Evolutionary conservation across 192 early-diverging fungal species (phyloP).

Genomic region (Coemansia aciculifera): DNA sequence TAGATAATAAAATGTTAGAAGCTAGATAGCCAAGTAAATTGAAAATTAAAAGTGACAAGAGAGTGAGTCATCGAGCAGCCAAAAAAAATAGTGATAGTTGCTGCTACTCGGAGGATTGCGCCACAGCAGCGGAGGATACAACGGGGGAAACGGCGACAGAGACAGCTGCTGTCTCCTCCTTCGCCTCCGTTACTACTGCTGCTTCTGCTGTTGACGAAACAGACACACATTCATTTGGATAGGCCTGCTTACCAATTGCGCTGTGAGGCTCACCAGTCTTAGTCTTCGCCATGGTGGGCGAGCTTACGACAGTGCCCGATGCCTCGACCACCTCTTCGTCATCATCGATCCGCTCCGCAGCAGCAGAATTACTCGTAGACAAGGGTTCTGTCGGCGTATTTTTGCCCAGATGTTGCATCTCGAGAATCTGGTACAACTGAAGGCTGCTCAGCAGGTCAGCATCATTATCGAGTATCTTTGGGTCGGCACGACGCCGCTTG

Average conservation of each 20-base stretch:
- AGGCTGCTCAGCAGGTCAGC: slow-evolving; percentile 45
- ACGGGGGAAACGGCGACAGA: slow-evolving; percentile 1
- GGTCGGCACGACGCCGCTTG: slow-evolving; percentile 28
- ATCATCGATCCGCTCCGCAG: background rate
- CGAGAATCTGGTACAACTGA: slow-evolving; percentile 39
- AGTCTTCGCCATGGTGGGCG: background rate
- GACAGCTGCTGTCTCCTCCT: background rate
- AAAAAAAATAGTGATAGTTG: background rate
- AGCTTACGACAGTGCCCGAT: slow-evolving; percentile 6
- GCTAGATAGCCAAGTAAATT: background rate
- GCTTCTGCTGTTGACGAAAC: background rate
- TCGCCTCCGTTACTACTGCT: background rate
- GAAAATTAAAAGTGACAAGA: slow-evolving; percentile 6
- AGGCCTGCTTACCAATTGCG: slow-evolving; percentile 13
- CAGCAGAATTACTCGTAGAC: background rate
- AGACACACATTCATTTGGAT: slow-evolving; percentile 10
- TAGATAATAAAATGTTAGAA: background rate
- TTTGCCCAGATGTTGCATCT: slow-evolving; percentile 32
- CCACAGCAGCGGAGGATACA: background rate
- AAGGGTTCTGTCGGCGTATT: background rate
- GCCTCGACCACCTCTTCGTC: slow-evolving; percentile 8
- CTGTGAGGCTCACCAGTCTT: background rate
- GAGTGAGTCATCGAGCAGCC: background rate
- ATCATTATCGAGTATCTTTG: slow-evolving; percentile 24
- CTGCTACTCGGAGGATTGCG: slow-evolving; percentile 1